Conservation (phyloP, 331 rosid genomes). For the Telfairia occidentalis region DNA sequence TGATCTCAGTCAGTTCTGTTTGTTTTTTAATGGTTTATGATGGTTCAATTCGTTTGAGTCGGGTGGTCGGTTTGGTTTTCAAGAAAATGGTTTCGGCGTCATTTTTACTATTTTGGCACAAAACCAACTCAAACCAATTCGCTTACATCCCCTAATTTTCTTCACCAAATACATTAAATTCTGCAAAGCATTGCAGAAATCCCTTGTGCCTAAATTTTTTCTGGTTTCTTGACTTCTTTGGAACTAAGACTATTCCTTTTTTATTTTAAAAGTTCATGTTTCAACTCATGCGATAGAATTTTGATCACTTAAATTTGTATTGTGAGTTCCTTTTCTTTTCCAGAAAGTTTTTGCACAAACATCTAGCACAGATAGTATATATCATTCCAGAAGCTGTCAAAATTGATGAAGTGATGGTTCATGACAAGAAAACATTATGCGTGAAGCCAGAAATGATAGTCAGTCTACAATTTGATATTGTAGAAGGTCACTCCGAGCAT, state of each 20-base stretch:
- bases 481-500: conserved; percentile 25
- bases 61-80: not conserved
- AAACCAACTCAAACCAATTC: not conserved
- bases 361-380: conserved; percentile 60
- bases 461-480: conserved; percentile 34
- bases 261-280: not conserved
- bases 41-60: not conserved
- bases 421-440: conserved; percentile 41
- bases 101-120: not conserved
- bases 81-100: not conserved
- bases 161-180: not conserved
- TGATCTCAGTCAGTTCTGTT: not conserved
- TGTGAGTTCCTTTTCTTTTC: conserved; percentile 16
- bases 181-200: not conserved
- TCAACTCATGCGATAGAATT: not conserved
- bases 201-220: not conserved
- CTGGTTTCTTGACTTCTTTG: not conserved
- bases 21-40: not conserved
- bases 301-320: not conserved
- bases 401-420: conserved; percentile 35
- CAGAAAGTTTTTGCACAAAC: conserved; percentile 39
- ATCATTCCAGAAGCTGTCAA: conserved; percentile 48
- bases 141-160: not conserved
- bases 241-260: not conserved
- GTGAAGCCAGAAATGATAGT: conserved; percentile 53